phyloP scores from a whole-genome alignment of 1,284 basidiomycete genomes.

The Ceratobasidium sp. region DNA sequence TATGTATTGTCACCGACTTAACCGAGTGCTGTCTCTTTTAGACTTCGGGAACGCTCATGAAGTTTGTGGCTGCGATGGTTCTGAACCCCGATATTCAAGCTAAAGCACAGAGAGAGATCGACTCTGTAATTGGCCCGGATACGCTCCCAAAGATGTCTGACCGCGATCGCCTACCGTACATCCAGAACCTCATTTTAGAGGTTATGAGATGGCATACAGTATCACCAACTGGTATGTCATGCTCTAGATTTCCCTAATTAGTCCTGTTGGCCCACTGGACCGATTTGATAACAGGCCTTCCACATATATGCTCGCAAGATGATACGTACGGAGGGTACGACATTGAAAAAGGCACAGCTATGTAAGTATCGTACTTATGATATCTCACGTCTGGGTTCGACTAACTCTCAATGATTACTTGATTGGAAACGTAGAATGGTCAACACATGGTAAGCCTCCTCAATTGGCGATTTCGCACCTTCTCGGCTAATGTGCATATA shows the following conservation, averaged over 20 bases:
- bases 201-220: slow-evolving; percentile 15
- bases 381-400: too few species aligned
- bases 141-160: slow-evolving; percentile 3
- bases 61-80: slow-evolving; percentile 17
- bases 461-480: too few species aligned
- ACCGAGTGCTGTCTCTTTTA: too few species aligned
- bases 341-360: slow-evolving; percentile 10
- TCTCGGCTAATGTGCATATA: too few species aligned
- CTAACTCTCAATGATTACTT: too few species aligned
- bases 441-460: slow-evolving; percentile 18
- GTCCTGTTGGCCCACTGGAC: too few species aligned
- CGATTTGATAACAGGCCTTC: neutral
- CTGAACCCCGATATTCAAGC: slow-evolving; percentile 1
- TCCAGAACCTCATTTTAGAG: slow-evolving; percentile 7
- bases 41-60: neutral
- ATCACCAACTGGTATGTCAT: neutral
- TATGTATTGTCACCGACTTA: too few species aligned
- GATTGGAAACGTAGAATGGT: slow-evolving; percentile 1
- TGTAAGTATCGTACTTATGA: neutral
- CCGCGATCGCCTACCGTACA: slow-evolving; percentile 4
- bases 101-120: slow-evolving; percentile 11
- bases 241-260: too few species aligned
- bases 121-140: neutral
- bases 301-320: slow-evolving; percentile 13
- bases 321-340: slow-evolving; percentile 13